Evolutionary conservation across 2,329 filamentous ascomycete species (phyloP).

Genomic region (Harringtonia aguacate): DNA sequence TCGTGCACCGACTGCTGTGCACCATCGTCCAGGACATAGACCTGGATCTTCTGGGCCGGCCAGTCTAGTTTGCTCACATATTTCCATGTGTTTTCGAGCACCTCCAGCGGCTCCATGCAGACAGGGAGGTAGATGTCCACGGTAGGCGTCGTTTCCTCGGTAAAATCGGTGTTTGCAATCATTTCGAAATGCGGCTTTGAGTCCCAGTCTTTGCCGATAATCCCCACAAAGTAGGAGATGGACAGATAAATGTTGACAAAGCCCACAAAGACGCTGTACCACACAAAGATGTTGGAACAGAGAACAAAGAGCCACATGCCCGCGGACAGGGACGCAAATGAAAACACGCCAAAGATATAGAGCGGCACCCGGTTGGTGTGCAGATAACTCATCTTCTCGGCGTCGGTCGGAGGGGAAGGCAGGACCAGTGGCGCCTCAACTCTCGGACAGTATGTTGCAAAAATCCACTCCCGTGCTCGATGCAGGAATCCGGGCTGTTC

Average conservation of each 20-base stretch:
- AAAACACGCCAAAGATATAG: conserved; percentile 2
- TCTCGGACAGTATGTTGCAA: conserved; percentile 1
- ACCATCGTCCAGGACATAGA: conserved; percentile 4
- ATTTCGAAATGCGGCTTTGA: background rate
- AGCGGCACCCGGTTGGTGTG: conserved; percentile 4
- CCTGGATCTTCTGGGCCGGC: background rate
- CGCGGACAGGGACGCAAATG: conserved; percentile 3
- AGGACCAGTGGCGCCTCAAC: conserved; percentile 1
- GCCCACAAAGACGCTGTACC: conserved; percentile 3
- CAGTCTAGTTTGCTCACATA: conserved; percentile 1
- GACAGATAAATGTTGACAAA: conserved; percentile 4
- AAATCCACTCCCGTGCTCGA: too few relatives aligned
- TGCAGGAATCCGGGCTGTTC: too few relatives aligned
- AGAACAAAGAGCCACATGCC: conserved; percentile 6
- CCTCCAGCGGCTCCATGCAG: conserved; percentile 1
- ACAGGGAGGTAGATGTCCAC: conserved; percentile 4
- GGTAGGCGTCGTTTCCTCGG: background rate
- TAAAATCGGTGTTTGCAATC: background rate
- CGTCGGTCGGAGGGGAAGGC: background rate
- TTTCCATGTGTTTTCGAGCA: conserved; percentile 2
- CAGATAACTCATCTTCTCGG: conserved; percentile 3
- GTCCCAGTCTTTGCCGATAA: conserved; percentile 4
- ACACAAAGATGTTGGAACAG: conserved; percentile 1
- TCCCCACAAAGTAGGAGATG: conserved; percentile 4
- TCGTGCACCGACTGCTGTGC: background rate